These are phyloP conservation scores for Pseudognaphalium luteoalbum DNA, from an alignment of 129 eudicot species.

Conservation along the genomic window DNA sequence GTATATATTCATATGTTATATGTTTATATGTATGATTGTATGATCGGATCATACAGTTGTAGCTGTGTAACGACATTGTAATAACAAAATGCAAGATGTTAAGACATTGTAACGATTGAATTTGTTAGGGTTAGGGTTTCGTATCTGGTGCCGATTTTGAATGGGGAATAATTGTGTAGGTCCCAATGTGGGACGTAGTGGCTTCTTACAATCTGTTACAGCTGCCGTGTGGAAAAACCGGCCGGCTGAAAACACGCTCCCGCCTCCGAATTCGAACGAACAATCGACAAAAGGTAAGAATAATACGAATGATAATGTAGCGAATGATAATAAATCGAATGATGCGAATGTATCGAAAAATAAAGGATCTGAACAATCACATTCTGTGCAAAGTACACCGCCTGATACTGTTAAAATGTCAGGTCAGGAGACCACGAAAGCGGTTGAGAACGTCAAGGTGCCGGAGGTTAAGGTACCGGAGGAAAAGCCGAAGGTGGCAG, in stretches of 20 bases:
- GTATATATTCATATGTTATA: background rate
- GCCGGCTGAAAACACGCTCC: conserved; percentile 48
- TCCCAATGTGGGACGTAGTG: conserved; percentile 51
- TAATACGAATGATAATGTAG: conserved; percentile 18
- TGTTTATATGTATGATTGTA: background rate
- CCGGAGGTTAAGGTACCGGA: conserved; percentile 18
- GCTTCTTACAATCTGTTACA: conserved; percentile 76
- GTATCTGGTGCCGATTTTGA: conserved; percentile 10
- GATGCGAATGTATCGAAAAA: conserved; percentile 3
- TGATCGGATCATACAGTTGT: conserved; percentile 31
- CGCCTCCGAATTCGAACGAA: conserved; percentile 38
- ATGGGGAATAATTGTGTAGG: conserved; percentile 71
- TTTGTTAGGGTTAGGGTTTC: conserved; percentile 34
- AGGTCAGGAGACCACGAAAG: conserved; percentile 27
- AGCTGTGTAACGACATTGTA: conserved; percentile 10
- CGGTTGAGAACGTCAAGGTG: conserved; percentile 26
- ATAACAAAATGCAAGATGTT: conserved; percentile 32
- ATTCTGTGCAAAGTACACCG: conserved; percentile 32
- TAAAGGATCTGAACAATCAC: conserved; percentile 29
- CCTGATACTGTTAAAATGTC: conserved; percentile 46
- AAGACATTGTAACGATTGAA: conserved; percentile 14
- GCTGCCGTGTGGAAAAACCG: conserved; percentile 65
- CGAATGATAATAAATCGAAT: conserved; percentile 21
- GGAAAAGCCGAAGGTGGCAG: conserved; percentile 18
- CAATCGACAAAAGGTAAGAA: conserved; percentile 19